Percentiles rank a stretch among this genome's conserved stretches.
phyloP scores from a whole-genome alignment of 345 rosid genomes.

The Linum lewisii region DNA sequence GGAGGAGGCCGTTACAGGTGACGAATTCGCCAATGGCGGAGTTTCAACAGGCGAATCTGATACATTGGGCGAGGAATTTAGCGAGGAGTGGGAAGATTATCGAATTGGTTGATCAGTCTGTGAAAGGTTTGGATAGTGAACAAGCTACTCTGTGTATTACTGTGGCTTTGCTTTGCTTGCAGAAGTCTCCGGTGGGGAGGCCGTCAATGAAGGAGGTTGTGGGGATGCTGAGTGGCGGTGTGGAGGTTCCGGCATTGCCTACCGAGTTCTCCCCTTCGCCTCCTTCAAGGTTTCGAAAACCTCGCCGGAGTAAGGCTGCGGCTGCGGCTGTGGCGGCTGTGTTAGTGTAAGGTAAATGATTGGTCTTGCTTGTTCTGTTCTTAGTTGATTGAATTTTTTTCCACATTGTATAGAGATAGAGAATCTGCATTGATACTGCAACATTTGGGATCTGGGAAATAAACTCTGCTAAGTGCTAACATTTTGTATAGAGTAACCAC shows the following conservation, averaged over 20 bases:
- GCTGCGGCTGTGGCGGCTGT: no score
- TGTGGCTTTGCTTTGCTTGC: constrained; percentile 78
- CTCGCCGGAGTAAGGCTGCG: constrained; percentile 1
- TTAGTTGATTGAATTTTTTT: no score
- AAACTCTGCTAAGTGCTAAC: no score
- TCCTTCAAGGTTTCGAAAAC: constrained; percentile 36
- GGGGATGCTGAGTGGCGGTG: constrained; percentile 54
- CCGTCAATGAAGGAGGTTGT: constrained; percentile 81
- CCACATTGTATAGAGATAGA: no score
- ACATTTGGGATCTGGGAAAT: no score
- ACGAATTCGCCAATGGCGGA: constrained; percentile 64
- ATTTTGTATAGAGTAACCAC: no score
- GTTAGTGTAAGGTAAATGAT: neutral
- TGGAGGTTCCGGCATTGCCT: constrained; percentile 55
- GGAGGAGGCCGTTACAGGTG: constrained; percentile 80
- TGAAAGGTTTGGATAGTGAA: constrained; percentile 45
- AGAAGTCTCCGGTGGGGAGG: constrained; percentile 55
- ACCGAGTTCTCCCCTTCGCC: constrained; percentile 79
- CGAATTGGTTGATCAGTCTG: constrained; percentile 64
- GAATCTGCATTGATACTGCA: no score
- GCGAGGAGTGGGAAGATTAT: constrained; percentile 62
- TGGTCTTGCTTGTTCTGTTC: neutral
- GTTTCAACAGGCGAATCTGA: constrained; percentile 73
- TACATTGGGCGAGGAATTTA: constrained; percentile 83
- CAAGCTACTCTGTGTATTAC: constrained; percentile 72